Conservation (phyloP, 2,329 filamentous ascomycete genomes). For the Emergomyces orientalis region DNA sequence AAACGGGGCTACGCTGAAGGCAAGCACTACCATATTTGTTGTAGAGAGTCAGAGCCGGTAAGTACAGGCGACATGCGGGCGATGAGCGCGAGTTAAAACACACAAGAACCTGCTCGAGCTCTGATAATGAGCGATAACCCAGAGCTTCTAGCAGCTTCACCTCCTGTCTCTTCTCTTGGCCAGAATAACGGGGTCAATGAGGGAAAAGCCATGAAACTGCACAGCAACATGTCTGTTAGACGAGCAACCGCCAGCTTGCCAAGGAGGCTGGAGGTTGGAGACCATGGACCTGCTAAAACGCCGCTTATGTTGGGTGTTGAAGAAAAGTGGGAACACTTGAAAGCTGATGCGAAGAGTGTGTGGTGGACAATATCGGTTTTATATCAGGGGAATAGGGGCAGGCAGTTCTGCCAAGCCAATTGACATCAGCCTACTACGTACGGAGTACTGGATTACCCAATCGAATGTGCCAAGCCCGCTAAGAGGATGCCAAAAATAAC, state of each 20-base stretch:
- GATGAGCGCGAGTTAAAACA: background rate
- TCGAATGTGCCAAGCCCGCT: background rate
- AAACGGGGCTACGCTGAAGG: background rate
- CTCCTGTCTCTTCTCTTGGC: background rate
- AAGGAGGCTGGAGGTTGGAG: background rate
- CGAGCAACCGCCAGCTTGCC: background rate
- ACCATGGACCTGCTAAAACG: background rate
- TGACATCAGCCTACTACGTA: too few species aligned
- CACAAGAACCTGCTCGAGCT: background rate
- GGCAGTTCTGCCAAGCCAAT: too few species aligned
- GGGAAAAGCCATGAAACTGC: background rate
- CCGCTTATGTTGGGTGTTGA: background rate
- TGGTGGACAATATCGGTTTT: background rate
- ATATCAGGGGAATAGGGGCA: background rate
- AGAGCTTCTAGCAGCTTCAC: background rate
- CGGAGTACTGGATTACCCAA: too few species aligned
- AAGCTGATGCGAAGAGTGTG: background rate
- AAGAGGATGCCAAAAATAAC: too few species aligned
- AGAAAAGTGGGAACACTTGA: too few species aligned
- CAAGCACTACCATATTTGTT: background rate
- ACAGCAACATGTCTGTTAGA: background rate
- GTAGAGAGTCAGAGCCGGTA: background rate
- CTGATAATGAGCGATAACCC: background rate
- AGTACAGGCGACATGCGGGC: background rate
- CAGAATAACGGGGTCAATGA: background rate